Percentiles rank a stretch among this genome's conserved stretches.
Evolutionary conservation across 352 stramenopile species (phyloP).

Genomic region (Phytophthora constricta): DNA sequence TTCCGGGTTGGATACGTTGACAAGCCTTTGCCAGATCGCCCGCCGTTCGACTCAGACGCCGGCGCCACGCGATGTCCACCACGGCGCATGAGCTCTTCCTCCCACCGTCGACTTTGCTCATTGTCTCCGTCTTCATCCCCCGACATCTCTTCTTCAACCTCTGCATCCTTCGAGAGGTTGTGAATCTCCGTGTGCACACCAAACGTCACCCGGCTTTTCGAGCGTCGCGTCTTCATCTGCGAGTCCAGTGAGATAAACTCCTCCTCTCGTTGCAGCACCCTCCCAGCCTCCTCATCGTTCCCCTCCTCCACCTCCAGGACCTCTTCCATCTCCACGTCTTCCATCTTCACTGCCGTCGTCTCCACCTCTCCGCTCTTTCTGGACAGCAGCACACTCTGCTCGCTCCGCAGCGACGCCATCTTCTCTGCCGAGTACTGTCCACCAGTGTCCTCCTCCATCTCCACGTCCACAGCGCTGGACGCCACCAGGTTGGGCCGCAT

Average conservation of each 20-base stretch:
- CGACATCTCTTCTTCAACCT: conserved; percentile 56
- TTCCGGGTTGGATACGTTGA: conserved; percentile 59
- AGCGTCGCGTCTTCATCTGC: conserved; percentile 44
- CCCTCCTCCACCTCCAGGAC: conserved; percentile 22
- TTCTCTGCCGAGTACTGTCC: conserved; percentile 64
- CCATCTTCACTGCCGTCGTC: conserved; percentile 15
- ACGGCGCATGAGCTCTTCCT: conserved; percentile 81
- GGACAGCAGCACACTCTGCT: conserved; percentile 70
- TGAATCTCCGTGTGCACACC: conserved; percentile 38
- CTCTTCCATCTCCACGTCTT: conserved; percentile 46
- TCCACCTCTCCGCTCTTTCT: conserved; percentile 9
- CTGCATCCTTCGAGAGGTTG: conserved; percentile 44
- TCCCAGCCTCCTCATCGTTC: conserved; percentile 27
- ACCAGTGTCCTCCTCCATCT: conserved; percentile 22
- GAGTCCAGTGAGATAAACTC: conserved; percentile 77
- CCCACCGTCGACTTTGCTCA: conserved; percentile 63
- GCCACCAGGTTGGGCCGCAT: conserved; percentile 70
- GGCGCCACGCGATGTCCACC: conserved; percentile 48
- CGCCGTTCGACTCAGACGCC: conserved; percentile 7
- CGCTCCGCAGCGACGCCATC: conserved; percentile 58
- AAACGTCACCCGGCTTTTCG: conserved; percentile 73
- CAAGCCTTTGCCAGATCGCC: conserved; percentile 19
- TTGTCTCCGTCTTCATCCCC: conserved; percentile 49
- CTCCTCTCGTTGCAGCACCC: conserved; percentile 43
- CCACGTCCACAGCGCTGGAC: conserved; percentile 27